Base-by-base conservation (phyloP, 2,329 filamentous ascomycete genomes). In the Diplodia mutila region DNA sequence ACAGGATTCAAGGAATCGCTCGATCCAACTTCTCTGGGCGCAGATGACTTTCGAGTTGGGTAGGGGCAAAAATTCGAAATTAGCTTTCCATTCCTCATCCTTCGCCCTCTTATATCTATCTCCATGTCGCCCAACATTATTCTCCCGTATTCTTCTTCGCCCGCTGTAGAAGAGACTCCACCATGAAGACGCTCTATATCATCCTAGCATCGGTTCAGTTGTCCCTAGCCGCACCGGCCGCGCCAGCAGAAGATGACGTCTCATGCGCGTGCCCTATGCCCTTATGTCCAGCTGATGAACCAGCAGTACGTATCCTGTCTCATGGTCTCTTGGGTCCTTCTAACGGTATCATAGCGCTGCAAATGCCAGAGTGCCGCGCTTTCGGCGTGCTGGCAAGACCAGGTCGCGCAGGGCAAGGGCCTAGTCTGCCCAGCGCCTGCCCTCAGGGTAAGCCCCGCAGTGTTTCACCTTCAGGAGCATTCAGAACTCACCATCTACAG, bases 71-170 rank as follows among this genome's bases (percentile, higher is more conserved):
- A 66, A 55, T 55, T 57, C 52, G 48, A 34, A 46, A 55, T 48
- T 54, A 55, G 63, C 63, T 54, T 32, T 57, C 25, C 63, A 54
- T 66, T 66, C 63, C 52, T 65, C 27, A 32, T 34, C 37, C n/a
- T 18, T 46, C 12, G 18, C 39, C 23, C 18, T 54, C 32, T 32
- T 65, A 53, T 42, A 53, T 21, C 27, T 37, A 34, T 14, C 42
- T n/a, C 18, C 8, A 23, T 32, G 12, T 16, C 51, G n/a, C 29
- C 9, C 48, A 53, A 21, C n/a, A n/a, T 27, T 21, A 23, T 25
- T 23, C 18, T 34, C n/a, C 34, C 32, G 53, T 16, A 27, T 21
- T 48, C 46, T n/a, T n/a, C 49, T 32, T 25, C 46, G 27, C 8
- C 46, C 16, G 11, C 29, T 7, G 3, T 6, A 39, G 37, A 49